Conservation (phyloP, 2,329 filamentous ascomycete genomes). For the Colletotrichum nymphaeae region DNA sequence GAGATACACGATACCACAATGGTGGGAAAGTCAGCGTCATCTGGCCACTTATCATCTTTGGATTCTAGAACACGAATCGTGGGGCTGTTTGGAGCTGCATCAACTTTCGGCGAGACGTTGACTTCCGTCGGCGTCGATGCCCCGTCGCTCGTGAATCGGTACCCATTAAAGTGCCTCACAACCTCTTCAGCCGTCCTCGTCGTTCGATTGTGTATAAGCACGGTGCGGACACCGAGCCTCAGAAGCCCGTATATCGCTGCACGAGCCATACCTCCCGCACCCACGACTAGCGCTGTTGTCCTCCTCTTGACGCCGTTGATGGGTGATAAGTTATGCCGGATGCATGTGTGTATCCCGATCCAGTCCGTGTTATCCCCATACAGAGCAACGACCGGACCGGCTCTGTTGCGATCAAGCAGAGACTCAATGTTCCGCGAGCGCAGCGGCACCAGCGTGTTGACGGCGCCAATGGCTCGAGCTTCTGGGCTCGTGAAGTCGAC, state of each 20-base stretch:
- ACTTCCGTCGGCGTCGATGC: conserved; percentile 45
- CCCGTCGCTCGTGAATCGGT: conserved; percentile 52
- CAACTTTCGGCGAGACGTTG: conserved; percentile 42
- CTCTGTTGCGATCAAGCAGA: conserved; percentile 65
- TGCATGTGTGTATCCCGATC: conserved; percentile 80
- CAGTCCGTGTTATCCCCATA: conserved; percentile 87
- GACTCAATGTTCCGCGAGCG: conserved; percentile 67
- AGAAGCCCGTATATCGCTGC: conserved; percentile 83
- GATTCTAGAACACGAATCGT: conserved; percentile 62
- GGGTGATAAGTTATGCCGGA: conserved; percentile 78
- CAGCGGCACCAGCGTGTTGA: conserved; percentile 81
- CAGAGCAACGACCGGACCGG: conserved; percentile 74
- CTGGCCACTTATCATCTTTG: conserved; percentile 72
- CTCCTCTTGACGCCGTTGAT: conserved; percentile 71
- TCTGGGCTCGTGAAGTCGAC: conserved; percentile 78
- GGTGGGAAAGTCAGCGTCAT: conserved; percentile 71
- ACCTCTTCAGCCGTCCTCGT: conserved; percentile 72
- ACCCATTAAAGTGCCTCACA: conserved; percentile 73
- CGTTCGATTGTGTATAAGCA: conserved; percentile 80
- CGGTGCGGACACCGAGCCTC: conserved; percentile 79
- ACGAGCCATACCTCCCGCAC: conserved; percentile 80
- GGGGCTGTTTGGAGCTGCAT: conserved; percentile 57
- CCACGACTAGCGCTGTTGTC: conserved; percentile 69
- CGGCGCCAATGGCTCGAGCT: conserved; percentile 78
- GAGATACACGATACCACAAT: conserved; percentile 83